Conservation (phyloP, 345 rosid genomes). For the Orychophragmus violaceus region DNA sequence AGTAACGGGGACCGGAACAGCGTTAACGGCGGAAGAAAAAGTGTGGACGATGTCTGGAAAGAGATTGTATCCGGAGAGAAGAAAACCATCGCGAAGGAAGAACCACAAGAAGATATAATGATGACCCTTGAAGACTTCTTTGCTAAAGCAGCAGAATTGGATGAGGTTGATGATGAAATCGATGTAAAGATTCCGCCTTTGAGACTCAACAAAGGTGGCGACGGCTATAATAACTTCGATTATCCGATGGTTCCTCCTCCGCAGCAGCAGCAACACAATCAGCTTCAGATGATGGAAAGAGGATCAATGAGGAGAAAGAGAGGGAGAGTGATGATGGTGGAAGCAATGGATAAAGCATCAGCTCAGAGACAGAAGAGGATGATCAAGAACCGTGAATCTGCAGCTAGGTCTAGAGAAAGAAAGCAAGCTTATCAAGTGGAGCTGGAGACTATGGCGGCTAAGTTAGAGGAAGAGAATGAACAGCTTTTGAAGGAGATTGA, state of each 20-base stretch:
- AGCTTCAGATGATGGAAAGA: background rate
- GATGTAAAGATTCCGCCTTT: conserved; percentile 36
- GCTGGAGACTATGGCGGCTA: conserved; percentile 69
- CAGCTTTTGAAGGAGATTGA: conserved; percentile 69
- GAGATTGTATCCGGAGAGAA: conserved; percentile 70
- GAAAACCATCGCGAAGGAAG: conserved; percentile 59
- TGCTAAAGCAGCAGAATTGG: conserved; percentile 59
- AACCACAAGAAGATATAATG: conserved; percentile 47
- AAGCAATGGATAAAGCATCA: conserved; percentile 74
- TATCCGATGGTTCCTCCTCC: background rate
- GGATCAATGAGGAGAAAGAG: conserved; percentile 42
- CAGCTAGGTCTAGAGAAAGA: conserved; percentile 93
- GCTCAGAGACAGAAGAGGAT: conserved; percentile 94
- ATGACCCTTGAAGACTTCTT: conserved; percentile 88
- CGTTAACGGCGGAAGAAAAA: conserved; percentile 26
- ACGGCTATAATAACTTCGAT: conserved; percentile 45
- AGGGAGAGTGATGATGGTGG: conserved; percentile 64
- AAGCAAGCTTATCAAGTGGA: conserved; percentile 93
- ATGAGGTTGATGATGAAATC: conserved; percentile 24
- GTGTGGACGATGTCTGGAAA: conserved; percentile 78
- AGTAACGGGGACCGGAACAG: conserved; percentile 18
- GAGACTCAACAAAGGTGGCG: conserved; percentile 46
- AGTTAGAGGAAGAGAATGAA: conserved; percentile 73
- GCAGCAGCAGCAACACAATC: conserved; percentile 13
- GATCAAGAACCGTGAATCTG: conserved; percentile 98